Evolutionary conservation across 345 rosid species (phyloP).

Genomic region (Populus pruinosa): DNA sequence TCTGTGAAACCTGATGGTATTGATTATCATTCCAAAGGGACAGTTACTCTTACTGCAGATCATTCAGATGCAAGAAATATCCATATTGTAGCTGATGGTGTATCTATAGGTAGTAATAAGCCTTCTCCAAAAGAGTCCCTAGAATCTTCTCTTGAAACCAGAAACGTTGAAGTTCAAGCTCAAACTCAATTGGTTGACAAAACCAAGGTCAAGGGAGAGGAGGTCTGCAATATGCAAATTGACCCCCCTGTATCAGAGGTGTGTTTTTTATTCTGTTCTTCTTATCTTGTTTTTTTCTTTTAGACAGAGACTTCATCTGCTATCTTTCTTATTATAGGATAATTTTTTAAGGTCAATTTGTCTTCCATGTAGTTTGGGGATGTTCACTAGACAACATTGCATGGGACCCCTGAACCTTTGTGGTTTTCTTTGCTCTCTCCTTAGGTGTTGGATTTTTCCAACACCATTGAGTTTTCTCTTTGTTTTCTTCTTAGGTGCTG

Average conservation of each 20-base stretch:
- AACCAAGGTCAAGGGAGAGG: slow-evolving; percentile 1
- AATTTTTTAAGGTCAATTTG: background rate
- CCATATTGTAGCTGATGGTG: background rate
- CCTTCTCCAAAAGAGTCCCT: slow-evolving; percentile 3
- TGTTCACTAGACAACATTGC: background rate
- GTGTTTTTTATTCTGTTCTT: background rate
- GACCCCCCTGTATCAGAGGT: slow-evolving; percentile 10
- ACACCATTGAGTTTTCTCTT: background rate
- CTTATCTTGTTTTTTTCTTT: background rate
- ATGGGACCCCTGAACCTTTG: background rate
- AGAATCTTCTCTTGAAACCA: background rate
- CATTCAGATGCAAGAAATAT: background rate
- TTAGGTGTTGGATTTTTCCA: too few species aligned
- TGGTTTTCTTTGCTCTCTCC: background rate
- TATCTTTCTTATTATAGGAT: background rate
- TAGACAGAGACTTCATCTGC: background rate
- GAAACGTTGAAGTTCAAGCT: background rate
- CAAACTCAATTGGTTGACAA: slow-evolving; percentile 5
- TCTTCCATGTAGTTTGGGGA: background rate
- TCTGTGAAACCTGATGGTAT: slow-evolving; percentile 15
- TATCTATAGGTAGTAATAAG: background rate
- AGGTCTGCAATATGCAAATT: slow-evolving; percentile 10
- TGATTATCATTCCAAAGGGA: background rate
- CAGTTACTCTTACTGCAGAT: background rate
- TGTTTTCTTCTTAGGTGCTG: background rate